Conservation (phyloP, 2,329 filamentous ascomycete genomes). For the Sporothrix humicola region DNA sequence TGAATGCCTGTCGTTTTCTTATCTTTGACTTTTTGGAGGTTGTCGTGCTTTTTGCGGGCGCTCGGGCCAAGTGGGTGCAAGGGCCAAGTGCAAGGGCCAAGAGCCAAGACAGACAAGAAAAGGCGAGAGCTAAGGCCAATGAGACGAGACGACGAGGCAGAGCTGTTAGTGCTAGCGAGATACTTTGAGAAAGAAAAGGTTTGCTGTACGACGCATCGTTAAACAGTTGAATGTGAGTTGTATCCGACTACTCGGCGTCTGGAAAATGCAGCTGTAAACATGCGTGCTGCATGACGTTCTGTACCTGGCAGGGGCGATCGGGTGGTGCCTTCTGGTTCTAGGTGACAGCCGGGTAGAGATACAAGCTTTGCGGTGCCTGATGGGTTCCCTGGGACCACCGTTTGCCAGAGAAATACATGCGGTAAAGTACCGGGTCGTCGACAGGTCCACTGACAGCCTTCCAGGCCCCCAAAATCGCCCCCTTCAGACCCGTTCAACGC, state of each 20-base stretch:
- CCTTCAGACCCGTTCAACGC: too few species aligned
- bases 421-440: neutral
- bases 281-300: neutral
- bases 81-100: neutral
- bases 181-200: too few species aligned
- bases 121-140: neutral
- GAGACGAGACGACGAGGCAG: neutral
- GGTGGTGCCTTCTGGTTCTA: neutral
- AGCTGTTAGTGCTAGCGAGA: neutral
- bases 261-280: neutral
- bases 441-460: neutral
- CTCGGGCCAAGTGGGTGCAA: constrained; percentile 14
- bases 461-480: too few species aligned
- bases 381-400: neutral
- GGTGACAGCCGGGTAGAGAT: neutral
- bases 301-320: constrained; percentile 23
- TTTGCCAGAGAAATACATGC: constrained; percentile 18
- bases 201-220: too few species aligned
- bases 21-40: neutral
- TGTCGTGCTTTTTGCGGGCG: neutral
- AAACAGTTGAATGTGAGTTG: too few species aligned
- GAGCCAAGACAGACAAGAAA: neutral
- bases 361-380: constrained; percentile 20
- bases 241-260: too few species aligned
- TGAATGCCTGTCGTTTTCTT: constrained; percentile 2